These are phyloP conservation scores for Scedosporium aurantiacum DNA, from an alignment of 2,329 filamentous ascomycete genomes.

Conservation along the genomic window DNA sequence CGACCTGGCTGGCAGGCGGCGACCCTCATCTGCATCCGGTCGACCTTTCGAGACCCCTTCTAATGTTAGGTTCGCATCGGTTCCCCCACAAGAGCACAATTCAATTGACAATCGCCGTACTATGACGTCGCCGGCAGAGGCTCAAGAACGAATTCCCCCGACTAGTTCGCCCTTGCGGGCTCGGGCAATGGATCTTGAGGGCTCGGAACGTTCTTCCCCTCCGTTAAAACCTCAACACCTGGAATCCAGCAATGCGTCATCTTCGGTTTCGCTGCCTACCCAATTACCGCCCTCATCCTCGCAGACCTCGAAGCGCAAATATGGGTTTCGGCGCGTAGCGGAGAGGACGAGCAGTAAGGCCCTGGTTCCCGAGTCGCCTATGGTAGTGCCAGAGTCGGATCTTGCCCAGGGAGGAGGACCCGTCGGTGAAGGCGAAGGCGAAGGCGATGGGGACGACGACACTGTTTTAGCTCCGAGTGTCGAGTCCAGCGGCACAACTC, in stretches of 20 bases:
- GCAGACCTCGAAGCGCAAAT: not conserved
- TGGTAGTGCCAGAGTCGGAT: slow-evolving; percentile 4
- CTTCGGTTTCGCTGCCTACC: not conserved
- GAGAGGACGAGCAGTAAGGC: not conserved
- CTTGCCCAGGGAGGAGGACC: not conserved
- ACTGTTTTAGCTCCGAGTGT: not conserved
- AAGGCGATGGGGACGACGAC: not conserved
- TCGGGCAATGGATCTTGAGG: not conserved
- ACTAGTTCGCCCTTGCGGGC: not conserved
- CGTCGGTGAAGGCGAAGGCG: not conserved
- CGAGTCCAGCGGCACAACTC: not conserved
- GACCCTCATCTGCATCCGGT: not conserved
- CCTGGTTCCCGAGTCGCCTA: not conserved
- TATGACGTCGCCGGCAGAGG: not conserved
- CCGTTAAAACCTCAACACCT: not conserved
- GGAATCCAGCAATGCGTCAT: not conserved
- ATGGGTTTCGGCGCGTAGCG: not conserved
- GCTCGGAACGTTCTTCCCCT: not conserved
- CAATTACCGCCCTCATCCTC: slow-evolving; percentile 2
- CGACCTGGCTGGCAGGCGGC: not conserved
- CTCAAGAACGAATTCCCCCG: not conserved
- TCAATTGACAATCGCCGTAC: not conserved
- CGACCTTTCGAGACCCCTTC: not conserved
- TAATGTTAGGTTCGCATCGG: not conserved
- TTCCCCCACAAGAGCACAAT: not conserved